Evolutionary conservation across 805 yeast genomes (phyloP), one percentile per base, ranked within the genome.

Genomic region (Saturnispora diversa): DNA sequence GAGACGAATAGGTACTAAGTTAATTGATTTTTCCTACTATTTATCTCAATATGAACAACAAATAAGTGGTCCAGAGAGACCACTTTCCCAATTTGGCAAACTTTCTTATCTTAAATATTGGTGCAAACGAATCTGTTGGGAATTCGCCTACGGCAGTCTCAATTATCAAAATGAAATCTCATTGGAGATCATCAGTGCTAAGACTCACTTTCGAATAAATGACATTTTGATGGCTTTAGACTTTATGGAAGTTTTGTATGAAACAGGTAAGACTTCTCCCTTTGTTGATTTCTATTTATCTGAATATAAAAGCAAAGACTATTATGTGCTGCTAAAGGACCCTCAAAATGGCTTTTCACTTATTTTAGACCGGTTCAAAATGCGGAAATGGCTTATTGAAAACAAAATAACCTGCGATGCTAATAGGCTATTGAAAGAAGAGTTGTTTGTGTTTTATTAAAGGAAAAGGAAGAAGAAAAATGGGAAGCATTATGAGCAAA

Each of bases 21-120:
- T 92, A 29, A 84, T 92, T 12, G 85, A 85, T 45, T 84, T 86
- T 49, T 84, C 94, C 28, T 92, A 90, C 54, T 77, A 70, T 23
- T 57, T 88, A 16, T 85, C 95, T 0, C 64, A 74, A 29, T 70
- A 69, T 12, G 84, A 83, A 31, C 76, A 74, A 23, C 50, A 65
- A 16, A 59, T 74, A 2, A 86, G 95, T 44, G 94, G 97, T 0
- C 98, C 98, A 0, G 98, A 92, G 56, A 72, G 77, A 48, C 98
- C 98, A 1, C 63, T 92, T 8, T 83, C 95, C 5, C 80, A 81
- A 0, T 83, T 78, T 59, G 98, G 98, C 0, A 68, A 70, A 39
- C 63, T 74, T 8, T 74, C 88, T 6, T 92, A 87, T 53, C 53
- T 83, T 15, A 63, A 71, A 12, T 88, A 74, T 59, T 92, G 97